phyloP scores from a whole-genome alignment of 805 yeast genomes.

The Kregervanrija delftensis region DNA sequence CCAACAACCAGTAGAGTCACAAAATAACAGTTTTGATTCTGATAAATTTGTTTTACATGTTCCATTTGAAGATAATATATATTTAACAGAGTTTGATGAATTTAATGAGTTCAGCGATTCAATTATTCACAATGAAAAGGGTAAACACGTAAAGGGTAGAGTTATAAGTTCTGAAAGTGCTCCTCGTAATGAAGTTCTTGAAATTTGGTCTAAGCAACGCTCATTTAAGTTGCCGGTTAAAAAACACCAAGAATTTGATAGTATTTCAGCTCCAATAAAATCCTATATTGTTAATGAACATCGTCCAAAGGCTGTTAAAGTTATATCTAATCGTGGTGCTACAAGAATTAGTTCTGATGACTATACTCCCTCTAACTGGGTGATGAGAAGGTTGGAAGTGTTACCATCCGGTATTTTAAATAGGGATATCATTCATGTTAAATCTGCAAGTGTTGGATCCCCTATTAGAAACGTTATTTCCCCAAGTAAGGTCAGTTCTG shows the following conservation, averaged over 20 bases:
- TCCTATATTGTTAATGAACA: slow-evolving; percentile 14
- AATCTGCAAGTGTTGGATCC: no score
- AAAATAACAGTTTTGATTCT: slow-evolving; percentile 14
- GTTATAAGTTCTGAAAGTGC: slow-evolving; percentile 20
- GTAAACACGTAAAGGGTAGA: slow-evolving; percentile 2
- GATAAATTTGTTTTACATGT: slow-evolving; percentile 20
- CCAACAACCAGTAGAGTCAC: slow-evolving; percentile 9
- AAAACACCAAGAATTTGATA: slow-evolving; percentile 18
- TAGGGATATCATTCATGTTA: no score
- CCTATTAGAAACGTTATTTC: no score
- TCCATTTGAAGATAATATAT: slow-evolving; percentile 38
- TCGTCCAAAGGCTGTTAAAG: slow-evolving; percentile 19
- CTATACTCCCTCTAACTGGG: slow-evolving; percentile 5
- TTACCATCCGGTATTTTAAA: slow-evolving; percentile 6
- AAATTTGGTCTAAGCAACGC: slow-evolving; percentile 30
- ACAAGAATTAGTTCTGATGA: slow-evolving; percentile 3
- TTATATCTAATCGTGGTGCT: slow-evolving; percentile 9
- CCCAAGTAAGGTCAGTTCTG: no score
- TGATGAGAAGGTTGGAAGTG: slow-evolving; percentile 10
- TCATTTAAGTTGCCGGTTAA: slow-evolving; percentile 14
- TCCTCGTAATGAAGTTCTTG: slow-evolving; percentile 21
- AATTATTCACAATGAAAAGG: slow-evolving; percentile 3
- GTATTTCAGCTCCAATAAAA: slow-evolving; percentile 20
- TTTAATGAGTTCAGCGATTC: slow-evolving; percentile 26
- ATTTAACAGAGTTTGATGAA: slow-evolving; percentile 22